These are phyloP conservation scores for Coniella lustricola DNA, from an alignment of 2,329 filamentous ascomycete genomes.

Conservation along the genomic window DNA sequence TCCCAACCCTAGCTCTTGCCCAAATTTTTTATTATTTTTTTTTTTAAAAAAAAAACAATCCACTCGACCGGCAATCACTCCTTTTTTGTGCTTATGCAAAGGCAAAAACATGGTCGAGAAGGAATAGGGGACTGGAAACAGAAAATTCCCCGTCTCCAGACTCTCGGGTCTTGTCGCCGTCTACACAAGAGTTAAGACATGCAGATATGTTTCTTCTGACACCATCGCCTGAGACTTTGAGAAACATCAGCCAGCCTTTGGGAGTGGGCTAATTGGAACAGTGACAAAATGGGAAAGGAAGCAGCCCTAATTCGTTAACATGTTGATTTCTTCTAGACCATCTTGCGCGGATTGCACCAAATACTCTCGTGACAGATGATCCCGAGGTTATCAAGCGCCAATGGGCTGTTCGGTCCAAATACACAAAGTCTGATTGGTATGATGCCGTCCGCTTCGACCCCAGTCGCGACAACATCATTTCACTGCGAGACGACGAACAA, in stretches of 20 bases:
- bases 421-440: conserved; percentile 31
- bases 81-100: too few relatives aligned
- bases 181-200: conserved; percentile 12
- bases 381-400: conserved; percentile 23
- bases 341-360: conserved; percentile 22
- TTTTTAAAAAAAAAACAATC: too few relatives aligned
- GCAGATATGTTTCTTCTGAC: conserved; percentile 12
- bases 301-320: not conserved
- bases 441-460: conserved; percentile 31
- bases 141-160: not conserved
- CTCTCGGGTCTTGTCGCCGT: conserved; percentile 5
- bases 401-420: conserved; percentile 30
- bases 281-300: not conserved
- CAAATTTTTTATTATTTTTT: too few relatives aligned
- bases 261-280: not conserved
- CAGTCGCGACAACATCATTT: conserved; percentile 29
- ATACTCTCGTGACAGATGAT: conserved; percentile 22
- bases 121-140: too few relatives aligned
- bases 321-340: conserved; percentile 17
- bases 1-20: not conserved
- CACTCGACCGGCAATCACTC: too few relatives aligned
- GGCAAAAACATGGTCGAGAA: too few relatives aligned
- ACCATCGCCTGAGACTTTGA: conserved; percentile 8
- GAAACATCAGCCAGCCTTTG: not conserved
- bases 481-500: conserved; percentile 27